phyloP scores from a whole-genome alignment of 257 asterid genomes.

The Lycium barbarum region DNA sequence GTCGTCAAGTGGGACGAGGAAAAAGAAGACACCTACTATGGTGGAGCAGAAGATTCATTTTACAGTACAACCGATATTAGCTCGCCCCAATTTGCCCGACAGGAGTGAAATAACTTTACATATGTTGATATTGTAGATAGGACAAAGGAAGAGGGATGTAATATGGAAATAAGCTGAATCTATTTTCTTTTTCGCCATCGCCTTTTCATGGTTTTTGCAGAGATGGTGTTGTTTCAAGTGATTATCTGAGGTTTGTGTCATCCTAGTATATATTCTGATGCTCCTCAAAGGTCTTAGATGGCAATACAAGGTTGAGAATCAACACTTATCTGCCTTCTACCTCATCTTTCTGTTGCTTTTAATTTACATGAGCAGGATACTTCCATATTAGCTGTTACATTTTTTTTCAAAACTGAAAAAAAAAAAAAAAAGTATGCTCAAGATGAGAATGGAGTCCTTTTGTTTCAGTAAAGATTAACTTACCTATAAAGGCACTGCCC shows the following conservation, averaged over 20 bases:
- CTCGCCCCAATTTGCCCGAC: constrained; percentile 58
- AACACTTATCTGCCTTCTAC: background rate
- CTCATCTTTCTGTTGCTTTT: background rate
- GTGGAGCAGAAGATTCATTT: constrained; percentile 76
- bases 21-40: constrained; percentile 63
- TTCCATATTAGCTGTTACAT: too few relatives aligned
- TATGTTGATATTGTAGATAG: constrained; percentile 47
- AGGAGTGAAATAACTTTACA: constrained; percentile 39
- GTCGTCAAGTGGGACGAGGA: constrained; percentile 94
- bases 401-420: too few relatives aligned
- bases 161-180: constrained; percentile 20
- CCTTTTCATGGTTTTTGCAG: background rate
- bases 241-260: background rate
- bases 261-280: background rate
- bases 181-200: background rate
- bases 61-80: constrained; percentile 93
- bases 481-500: too few relatives aligned
- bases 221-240: constrained; percentile 23
- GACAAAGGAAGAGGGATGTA: constrained; percentile 33
- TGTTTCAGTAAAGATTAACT: too few relatives aligned
- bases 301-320: background rate
- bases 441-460: background rate
- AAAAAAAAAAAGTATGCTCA: background rate
- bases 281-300: background rate
- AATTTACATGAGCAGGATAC: background rate